Conservation (phyloP, 108 stramenopile species). For the Nannochloropsis gaditana region DNA sequence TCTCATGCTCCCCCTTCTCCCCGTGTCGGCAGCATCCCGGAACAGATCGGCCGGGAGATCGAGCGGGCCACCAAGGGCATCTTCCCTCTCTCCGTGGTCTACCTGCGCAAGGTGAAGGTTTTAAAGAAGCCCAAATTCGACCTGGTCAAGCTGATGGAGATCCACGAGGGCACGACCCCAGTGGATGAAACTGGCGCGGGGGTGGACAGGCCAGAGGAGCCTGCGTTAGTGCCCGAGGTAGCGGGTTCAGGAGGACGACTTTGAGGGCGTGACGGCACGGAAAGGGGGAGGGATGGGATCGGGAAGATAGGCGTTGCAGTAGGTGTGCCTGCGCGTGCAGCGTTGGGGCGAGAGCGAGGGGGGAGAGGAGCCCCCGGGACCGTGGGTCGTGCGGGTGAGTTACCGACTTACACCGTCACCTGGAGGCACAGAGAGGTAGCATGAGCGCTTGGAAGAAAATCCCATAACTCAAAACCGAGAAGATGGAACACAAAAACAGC, state of each 20-base stretch:
- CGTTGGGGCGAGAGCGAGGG: too few relatives aligned
- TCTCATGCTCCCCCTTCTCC: slow-evolving; percentile 12
- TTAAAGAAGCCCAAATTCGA: slow-evolving; percentile 99
- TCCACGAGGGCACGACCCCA: slow-evolving; percentile 72
- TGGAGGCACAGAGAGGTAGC: too few relatives aligned
- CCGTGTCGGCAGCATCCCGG: slow-evolving; percentile 62
- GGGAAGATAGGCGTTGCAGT: not conserved
- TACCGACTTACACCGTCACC: too few relatives aligned
- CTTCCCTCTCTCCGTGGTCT: slow-evolving; percentile 98
- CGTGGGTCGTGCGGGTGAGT: too few relatives aligned
- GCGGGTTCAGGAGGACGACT: slow-evolving; percentile 11
- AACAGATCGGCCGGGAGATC: slow-evolving; percentile 86
- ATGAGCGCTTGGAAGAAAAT: too few relatives aligned
- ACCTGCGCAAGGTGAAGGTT: slow-evolving; percentile 99
- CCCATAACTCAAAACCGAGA: too few relatives aligned
- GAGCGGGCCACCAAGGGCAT: slow-evolving; percentile 73
- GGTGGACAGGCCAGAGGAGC: not conserved
- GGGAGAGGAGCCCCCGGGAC: too few relatives aligned
- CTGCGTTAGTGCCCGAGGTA: not conserved
- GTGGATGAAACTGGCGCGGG: slow-evolving; percentile 62
- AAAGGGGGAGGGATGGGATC: not conserved
- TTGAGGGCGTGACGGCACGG: not conserved
- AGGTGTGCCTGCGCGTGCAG: too few relatives aligned
- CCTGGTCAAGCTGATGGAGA: slow-evolving; percentile 97
- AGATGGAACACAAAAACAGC: too few relatives aligned